phyloP scores from a whole-genome alignment of 1,284 basidiomycete species.

The Irpex lacteus region DNA sequence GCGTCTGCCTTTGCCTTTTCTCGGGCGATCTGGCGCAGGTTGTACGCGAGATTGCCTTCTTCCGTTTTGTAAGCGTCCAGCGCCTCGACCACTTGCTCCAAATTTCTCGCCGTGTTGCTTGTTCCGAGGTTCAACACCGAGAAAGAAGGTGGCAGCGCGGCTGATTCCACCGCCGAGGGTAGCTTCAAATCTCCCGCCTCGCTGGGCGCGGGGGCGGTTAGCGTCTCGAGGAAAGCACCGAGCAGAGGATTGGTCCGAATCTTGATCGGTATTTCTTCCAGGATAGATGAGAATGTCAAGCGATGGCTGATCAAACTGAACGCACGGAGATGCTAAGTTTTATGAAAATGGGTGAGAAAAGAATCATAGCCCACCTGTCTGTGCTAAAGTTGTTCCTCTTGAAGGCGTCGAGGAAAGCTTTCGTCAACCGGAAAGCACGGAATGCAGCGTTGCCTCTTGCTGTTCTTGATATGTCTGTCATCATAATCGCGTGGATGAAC shows the following conservation, averaged over 20 bases:
- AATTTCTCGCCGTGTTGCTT: conserved; percentile 58
- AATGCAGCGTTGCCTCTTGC: conserved; percentile 87
- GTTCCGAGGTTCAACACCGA: conserved; percentile 61
- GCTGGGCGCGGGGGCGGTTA: conserved; percentile 41
- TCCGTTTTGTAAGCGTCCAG: conserved; percentile 88
- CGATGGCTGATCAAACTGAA: conserved; percentile 80
- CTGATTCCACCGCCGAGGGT: conserved; percentile 32
- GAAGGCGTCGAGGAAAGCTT: conserved; percentile 84
- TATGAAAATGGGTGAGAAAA: conserved; percentile 19
- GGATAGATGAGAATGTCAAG: conserved; percentile 86
- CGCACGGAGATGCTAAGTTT: conserved; percentile 11
- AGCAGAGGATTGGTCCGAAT: conserved; percentile 87
- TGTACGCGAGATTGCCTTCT: conserved; percentile 92
- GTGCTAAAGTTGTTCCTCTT: conserved; percentile 88
- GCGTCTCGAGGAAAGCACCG: conserved; percentile 78
- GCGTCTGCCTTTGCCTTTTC: conserved; percentile 85
- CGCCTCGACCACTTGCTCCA: conserved; percentile 83
- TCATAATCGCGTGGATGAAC: neutral
- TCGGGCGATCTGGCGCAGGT: conserved; percentile 87
- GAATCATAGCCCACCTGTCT: conserved; percentile 52
- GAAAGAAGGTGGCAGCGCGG: conserved; percentile 51
- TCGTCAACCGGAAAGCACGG: conserved; percentile 87
- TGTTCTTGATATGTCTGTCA: conserved; percentile 66
- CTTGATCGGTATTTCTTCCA: conserved; percentile 88
- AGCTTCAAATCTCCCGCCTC: conserved; percentile 29